Base-by-base conservation (phyloP, 306 rosid genomes). In the Benincasa hispida region DNA sequence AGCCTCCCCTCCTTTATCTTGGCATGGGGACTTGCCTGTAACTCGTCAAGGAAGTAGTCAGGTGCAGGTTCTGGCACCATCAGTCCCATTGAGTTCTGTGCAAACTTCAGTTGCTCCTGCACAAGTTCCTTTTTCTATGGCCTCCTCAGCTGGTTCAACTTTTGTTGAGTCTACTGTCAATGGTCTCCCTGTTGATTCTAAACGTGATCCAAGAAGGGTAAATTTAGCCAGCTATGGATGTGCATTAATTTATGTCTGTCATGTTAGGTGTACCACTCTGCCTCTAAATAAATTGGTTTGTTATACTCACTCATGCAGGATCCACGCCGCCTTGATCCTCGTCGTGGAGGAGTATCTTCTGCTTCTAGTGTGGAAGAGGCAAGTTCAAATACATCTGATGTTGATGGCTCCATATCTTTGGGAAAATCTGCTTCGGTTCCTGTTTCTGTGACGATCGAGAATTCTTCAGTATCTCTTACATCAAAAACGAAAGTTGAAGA, bases 121-220 rank as follows among this genome's bases (percentile, higher is more conserved):
- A 75, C 94, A 85, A 83, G 67, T 76, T 76, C 81, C 91, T 70
- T 51, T 80, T 35, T 79, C 92, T 84, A 79, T 89, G 75, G 78
- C 80, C 70, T 79, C 81, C 56, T 79, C 86, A 45, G 55, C 87
- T 54, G 79, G 83, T 74, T 84, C 87, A 75, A 80, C 87, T 77
- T 82, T 80, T 15, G 77, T 87, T 68, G 99, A 94, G 77, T 45
- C 75, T 76, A 80, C 79, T 61, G 76, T 75, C 81, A 87, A 82
- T 85, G 87, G 69, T 80, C 85, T 84, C 73, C 87, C 89, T 12
- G 80, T 75, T 74, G 99, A 94, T 85, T 85, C 95, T 62, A 94
- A 94, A 85, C 93, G 97, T 60, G 97, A 94, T 84, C 96, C 97
- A 7, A 91, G 99, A 57, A 85, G 96, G 97, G 99, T 94, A 92